Evolutionary conservation across 116 monocot genomes (phyloP), one percentile per base, ranked within the genome.

Genomic region (Iris pallida): DNA sequence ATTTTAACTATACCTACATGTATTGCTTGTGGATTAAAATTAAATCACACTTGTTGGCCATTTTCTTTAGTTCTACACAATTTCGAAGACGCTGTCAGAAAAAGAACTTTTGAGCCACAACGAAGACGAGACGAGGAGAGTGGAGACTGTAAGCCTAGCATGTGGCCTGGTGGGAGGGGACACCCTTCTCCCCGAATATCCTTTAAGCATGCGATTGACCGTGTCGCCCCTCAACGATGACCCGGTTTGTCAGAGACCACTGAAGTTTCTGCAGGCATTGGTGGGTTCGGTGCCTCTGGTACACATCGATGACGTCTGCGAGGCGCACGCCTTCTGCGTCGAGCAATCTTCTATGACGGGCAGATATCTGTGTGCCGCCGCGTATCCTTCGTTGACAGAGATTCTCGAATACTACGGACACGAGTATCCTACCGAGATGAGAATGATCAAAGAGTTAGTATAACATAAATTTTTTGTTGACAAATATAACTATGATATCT

Each of bases 261-360:
- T 83, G 16, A 73, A 65, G 40, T 76, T 77, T 46, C 3, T 88
- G 13, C 81, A 83, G 9, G 68, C 65, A 12, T 11, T 76, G 60
- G 1, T 82, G 9, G 68, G 73, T 16, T 78, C 71, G 6, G 58
- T 83, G 6, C 88, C 83, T 0, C 15, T 87, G 20, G 64, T 84
- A 5, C 83, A 83, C 69, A 20, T 81, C 10, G 83, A 83, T 0
- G 88, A 88, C 55, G 72, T 83, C n/a, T 78, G 80, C 14, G 78
- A 88, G n/a, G 88, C 81, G 1, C 84, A 75, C 61, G 20, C 76
- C 0, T 88, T 88, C 53, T 81, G 80, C 70, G 83, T 88, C 69
- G 78, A 83, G 18, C 68, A 8, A 14, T 20, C 68, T n/a, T 63
- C 53, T 1, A 68, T 57, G 42, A 47, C 57, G 8, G 70, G 66